Evolutionary conservation across 208 protist species (phyloP).

Genomic region (Acanthamoeba divionensis): DNA sequence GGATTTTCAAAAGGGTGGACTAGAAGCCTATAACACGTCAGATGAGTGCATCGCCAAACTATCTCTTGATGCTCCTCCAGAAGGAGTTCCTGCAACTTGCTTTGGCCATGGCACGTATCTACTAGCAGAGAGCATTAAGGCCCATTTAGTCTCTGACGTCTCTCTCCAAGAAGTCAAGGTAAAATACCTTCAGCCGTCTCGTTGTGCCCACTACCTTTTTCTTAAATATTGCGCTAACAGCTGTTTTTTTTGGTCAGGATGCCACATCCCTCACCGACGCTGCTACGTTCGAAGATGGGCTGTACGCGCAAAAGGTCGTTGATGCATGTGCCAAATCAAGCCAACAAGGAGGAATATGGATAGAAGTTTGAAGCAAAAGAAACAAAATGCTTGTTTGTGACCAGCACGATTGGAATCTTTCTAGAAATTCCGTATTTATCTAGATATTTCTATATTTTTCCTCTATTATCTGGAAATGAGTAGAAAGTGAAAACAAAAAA

Average conservation of each 20-base stretch:
- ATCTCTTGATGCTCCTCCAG: background rate
- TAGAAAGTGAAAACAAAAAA: too few species aligned
- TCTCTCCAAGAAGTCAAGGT: background rate
- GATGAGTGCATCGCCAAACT: background rate
- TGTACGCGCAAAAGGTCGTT: conserved; percentile 60
- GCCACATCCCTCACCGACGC: background rate
- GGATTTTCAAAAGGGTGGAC: background rate
- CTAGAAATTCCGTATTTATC: too few species aligned
- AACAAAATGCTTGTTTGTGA: too few species aligned
- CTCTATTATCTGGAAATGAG: too few species aligned
- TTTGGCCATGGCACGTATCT: background rate
- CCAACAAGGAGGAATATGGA: background rate
- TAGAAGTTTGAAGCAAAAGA: background rate
- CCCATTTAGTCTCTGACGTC: background rate
- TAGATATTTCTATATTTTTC: too few species aligned
- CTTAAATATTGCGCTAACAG: background rate
- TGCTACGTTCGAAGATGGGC: conserved; percentile 59
- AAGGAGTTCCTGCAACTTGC: background rate
- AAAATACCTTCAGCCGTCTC: background rate
- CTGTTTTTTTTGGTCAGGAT: too few species aligned
- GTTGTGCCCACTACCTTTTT: conserved; percentile 18
- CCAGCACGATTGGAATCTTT: too few species aligned
- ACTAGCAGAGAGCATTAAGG: background rate
- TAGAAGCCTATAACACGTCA: background rate
- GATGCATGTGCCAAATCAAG: conserved; percentile 8